Percentiles rank a stretch among this genome's conserved stretches.
Conservation (phyloP, 805 yeast species). For the Myxozyma vanderwaltii region DNA sequence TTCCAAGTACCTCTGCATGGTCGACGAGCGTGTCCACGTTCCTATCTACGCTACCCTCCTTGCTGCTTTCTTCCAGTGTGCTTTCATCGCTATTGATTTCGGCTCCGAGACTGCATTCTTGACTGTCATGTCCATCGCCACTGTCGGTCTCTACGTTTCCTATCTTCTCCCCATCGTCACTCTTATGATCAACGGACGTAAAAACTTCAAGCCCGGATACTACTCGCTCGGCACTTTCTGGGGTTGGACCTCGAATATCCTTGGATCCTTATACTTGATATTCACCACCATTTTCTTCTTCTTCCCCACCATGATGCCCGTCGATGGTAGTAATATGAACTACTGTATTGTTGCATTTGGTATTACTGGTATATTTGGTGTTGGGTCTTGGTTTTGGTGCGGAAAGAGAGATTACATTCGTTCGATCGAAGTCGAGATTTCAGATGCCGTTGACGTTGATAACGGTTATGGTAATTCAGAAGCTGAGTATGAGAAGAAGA, state of each 20-base stretch:
- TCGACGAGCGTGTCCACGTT: conserved; percentile 56
- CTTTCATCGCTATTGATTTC: conserved; percentile 35
- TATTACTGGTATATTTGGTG: conserved; percentile 30
- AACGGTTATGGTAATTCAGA: neutral
- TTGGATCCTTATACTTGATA: conserved; percentile 31
- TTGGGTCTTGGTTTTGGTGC: conserved; percentile 21
- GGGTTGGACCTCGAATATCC: conserved; percentile 32
- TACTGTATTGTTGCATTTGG: conserved; percentile 40
- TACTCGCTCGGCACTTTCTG: conserved; percentile 28
- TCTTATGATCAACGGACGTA: conserved; percentile 28
- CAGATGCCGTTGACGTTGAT: conserved; percentile 7
- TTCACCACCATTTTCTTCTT: conserved; percentile 38
- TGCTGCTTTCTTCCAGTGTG: conserved; percentile 28
- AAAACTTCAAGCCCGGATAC: conserved; percentile 26
- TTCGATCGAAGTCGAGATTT: conserved; percentile 14
- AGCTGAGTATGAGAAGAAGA: conserved; percentile 12
- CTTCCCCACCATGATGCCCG: conserved; percentile 40
- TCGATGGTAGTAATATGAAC: conserved; percentile 37
- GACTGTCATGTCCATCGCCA: conserved; percentile 35
- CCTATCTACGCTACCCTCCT: conserved; percentile 57
- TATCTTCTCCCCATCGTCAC: conserved; percentile 32
- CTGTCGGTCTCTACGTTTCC: conserved; percentile 36
- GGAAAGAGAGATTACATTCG: conserved; percentile 31
- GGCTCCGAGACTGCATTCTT: conserved; percentile 34
- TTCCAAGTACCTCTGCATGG: conserved; percentile 53